Evolutionary conservation across 2,329 filamentous ascomycete genomes (phyloP), one percentile per base, ranked within the genome.

Genomic region (Scedosporium apiospermum): DNA sequence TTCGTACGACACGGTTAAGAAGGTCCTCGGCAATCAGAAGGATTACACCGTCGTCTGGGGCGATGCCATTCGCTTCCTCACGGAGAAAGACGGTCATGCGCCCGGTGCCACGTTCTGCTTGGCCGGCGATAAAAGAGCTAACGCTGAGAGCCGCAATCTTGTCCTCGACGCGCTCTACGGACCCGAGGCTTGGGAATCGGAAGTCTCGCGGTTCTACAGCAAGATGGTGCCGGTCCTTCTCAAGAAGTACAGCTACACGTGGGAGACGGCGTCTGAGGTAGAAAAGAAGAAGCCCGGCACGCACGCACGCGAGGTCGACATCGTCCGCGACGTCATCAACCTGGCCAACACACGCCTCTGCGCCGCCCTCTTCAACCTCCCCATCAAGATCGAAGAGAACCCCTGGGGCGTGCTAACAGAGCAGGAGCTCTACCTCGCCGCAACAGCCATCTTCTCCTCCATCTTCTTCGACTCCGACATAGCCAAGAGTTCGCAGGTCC

Each of bases 1-100:
- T 21, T 84, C 84, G 18, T 82, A 87, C 70, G 72, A 76, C 55
- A 78, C 78, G 14, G 79, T 80, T 12, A 81, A 78, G 65, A 71
- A 78, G 26, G 76, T 87, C 57, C 73, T 87, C 53, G 75, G 78
- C 18, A 78, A 84, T 64, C 74, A 78, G 62, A 69, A 76, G n/a
- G 77, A 79, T 57, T 88, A 85, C 76, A 82, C 81, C 57, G 78
- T 85, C 12, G 77, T 80, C n/a, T 86, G 82, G 81, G 81, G 80
- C 41, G 76, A 80, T 9, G 77, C 78, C 6, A 80, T 85, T 62
- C 76, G 78, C 46, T 81, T 78, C 65, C 72, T 85, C 57, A 81
- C 84, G 66, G 81, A 78, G 53, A 79, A 81, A 53, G 74, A 76
- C 16, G 77, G 65, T 3, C 68, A 69, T 57, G 55, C 66, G 12